Base-by-base conservation (phyloP, 208 protist genomes). In the Trypanosoma scelopori region DNA sequence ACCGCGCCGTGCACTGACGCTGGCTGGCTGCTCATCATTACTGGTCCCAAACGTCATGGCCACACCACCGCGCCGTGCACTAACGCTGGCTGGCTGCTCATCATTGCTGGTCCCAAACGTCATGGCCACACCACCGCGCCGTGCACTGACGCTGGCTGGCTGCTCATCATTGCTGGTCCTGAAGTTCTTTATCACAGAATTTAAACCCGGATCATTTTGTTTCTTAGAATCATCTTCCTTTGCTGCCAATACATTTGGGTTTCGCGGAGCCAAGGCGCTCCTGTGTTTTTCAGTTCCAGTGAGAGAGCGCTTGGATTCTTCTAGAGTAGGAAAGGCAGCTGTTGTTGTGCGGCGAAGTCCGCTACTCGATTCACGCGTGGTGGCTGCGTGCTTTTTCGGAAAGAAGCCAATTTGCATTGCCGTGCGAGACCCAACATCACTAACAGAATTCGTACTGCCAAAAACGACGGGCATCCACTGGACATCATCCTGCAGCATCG, bases 361-460 rank as follows among this genome's bases (percentile, higher is more conserved):
- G 32, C 20, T 66, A 25, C 37, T 62, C 28, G 42, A 37, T 13
- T 39, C 13, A 37, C 22, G n/a, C 58, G 22, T 15, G 42, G 32
- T 41, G 43, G 13, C 37, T 20, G 42, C 55, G 46, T 47, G 15
- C 12, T 43, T 58, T 48, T 62, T 59, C 15, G 71, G 69, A 45
- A 91, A 91, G 41, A 88, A 72, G 25, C 82, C 85, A 5, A 91
- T 70, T 39, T 92, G 82, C 59, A 92, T 76, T 23, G 85, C 82
- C 1, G 76, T 89, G 35, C 85, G 79, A 66, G 81, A 74, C 25
- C 82, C 79, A 1, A 85, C 82, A 49, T 88, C 80, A 41, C 78
- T 87, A 35, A 87, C 71, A 57, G 75, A 89, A 42, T 89, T 82
- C 47, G 82, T 84, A 49, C 75, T 79, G 2, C 82, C 85, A 37